Evolutionary conservation across 352 stramenopile species (phyloP).

Genomic region (Phytophthora hibernalis): DNA sequence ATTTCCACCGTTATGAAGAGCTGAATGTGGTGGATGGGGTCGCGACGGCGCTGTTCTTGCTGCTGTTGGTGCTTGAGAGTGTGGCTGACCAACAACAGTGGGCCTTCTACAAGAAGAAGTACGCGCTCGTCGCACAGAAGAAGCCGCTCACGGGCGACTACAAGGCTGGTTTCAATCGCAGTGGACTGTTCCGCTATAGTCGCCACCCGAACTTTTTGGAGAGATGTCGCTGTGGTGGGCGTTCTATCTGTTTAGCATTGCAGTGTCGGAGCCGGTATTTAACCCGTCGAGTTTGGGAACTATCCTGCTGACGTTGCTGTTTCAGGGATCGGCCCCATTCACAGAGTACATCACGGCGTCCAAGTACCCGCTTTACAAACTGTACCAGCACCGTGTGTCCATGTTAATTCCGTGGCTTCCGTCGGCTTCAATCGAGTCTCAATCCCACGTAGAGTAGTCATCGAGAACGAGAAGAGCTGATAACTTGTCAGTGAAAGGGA

Average conservation of each 20-base stretch:
- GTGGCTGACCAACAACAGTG: constrained; percentile 94
- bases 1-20: constrained; percentile 46
- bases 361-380: constrained; percentile 92
- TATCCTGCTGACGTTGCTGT: constrained; percentile 88
- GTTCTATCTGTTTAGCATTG: constrained; percentile 92
- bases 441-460: constrained; percentile 11
- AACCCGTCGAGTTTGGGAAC: constrained; percentile 87
- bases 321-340: constrained; percentile 90
- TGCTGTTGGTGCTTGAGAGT: constrained; percentile 81
- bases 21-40: constrained; percentile 74
- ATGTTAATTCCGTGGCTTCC: constrained; percentile 53
- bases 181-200: constrained; percentile 91
- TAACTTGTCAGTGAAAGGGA: too few species aligned
- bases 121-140: constrained; percentile 60
- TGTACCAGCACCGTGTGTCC: constrained; percentile 86
- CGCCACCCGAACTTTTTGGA: constrained; percentile 95
- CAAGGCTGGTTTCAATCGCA: constrained; percentile 83
- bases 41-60: constrained; percentile 70
- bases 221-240: constrained; percentile 92
- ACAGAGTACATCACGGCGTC: constrained; percentile 90
- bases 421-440: neutral
- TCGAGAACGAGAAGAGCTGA: neutral
- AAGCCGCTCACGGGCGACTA: constrained; percentile 70
- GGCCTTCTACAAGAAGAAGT: constrained; percentile 91
- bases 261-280: constrained; percentile 45